phyloP scores from a whole-genome alignment of 148 eudicot species.

The Spergularia marina region DNA sequence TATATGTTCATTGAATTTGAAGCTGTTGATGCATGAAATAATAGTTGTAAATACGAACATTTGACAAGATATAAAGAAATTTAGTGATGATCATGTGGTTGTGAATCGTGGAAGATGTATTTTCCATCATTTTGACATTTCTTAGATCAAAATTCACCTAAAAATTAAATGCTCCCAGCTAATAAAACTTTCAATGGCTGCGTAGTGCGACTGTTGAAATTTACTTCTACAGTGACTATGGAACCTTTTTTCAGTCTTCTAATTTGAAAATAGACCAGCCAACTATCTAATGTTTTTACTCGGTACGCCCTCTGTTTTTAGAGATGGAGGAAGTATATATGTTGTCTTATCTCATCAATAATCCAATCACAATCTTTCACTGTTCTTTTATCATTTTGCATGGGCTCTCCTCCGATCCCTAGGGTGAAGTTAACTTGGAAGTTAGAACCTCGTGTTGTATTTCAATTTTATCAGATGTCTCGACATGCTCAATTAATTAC shows the following conservation, averaged over 20 bases:
- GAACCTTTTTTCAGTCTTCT: background rate
- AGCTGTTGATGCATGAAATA: background rate
- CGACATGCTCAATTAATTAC: no score
- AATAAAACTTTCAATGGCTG: background rate
- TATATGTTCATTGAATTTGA: conserved; percentile 13
- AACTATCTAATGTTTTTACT: no score
- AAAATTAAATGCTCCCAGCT: background rate
- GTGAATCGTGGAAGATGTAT: background rate
- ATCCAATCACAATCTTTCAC: no score
- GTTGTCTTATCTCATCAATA: no score
- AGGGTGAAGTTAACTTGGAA: no score
- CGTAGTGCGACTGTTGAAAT: background rate
- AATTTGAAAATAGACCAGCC: no score
- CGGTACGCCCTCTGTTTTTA: no score
- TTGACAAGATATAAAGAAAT: background rate
- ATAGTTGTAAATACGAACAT: background rate
- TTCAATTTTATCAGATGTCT: no score
- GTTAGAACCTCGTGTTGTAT: no score
- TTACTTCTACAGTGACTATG: conserved; percentile 11
- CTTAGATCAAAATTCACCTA: background rate
- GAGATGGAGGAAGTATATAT: no score
- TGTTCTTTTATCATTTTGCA: no score
- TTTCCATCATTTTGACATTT: conserved; percentile 7
- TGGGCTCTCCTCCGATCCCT: no score
- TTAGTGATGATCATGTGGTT: background rate